Percentiles rank a stretch among this genome's conserved stretches.
phyloP scores from a whole-genome alignment of 148 eudicot species.

The Spergularia bocconei region DNA sequence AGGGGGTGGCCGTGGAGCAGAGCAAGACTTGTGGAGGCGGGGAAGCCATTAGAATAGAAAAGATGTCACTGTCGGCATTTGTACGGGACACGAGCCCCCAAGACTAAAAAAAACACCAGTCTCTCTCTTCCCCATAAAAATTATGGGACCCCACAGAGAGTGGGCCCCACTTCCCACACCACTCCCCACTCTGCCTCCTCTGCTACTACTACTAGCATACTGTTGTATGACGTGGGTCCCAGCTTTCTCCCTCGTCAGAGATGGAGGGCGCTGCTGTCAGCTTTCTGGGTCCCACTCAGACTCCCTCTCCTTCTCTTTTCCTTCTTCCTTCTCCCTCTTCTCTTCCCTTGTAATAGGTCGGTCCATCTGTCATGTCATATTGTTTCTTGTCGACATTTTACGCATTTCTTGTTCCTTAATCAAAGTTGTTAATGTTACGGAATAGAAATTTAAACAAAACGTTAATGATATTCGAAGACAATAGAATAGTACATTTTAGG shows the following conservation, averaged over 20 bases:
- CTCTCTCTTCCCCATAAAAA: conserved; percentile 5
- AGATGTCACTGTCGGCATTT: conserved; percentile 23
- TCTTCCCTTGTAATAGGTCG: not conserved
- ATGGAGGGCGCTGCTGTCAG: conserved; percentile 32
- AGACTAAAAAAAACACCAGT: not conserved
- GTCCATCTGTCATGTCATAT: too few relatives aligned
- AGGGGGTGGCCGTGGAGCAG: too few relatives aligned
- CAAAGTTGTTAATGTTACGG: too few relatives aligned
- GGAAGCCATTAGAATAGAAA: not conserved
- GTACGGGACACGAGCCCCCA: conserved; percentile 25
- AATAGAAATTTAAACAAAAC: too few relatives aligned
- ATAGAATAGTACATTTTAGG: too few relatives aligned
- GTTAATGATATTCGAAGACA: too few relatives aligned
- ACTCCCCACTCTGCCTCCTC: not conserved
- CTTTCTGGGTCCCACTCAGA: not conserved
- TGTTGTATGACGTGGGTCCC: conserved; percentile 14
- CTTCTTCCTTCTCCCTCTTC: not conserved
- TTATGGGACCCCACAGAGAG: not conserved
- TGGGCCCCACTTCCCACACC: conserved; percentile 20
- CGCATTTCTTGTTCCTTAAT: too few relatives aligned
- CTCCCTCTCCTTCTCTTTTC: not conserved
- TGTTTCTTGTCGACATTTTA: too few relatives aligned
- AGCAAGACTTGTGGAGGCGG: too few relatives aligned
- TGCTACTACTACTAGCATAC: not conserved
- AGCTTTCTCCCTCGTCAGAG: conserved; percentile 25